These are phyloP conservation scores for Diutina pseudorugosa DNA, from an alignment of 1,139 yeast species.

Conservation along the genomic window DNA sequence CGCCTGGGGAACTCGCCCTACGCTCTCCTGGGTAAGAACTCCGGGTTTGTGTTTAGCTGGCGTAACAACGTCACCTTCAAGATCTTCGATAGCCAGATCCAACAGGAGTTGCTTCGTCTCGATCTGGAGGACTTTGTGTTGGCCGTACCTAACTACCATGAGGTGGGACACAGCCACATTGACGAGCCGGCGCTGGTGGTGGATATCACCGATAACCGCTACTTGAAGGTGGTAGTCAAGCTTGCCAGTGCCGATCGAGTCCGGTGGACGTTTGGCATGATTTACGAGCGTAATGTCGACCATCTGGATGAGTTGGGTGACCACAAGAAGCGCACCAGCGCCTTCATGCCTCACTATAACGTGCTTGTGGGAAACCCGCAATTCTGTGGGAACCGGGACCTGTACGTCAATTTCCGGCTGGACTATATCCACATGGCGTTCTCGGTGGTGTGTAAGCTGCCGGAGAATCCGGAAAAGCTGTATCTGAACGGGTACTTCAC, in stretches of 20 bases:
- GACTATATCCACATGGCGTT: conserved; percentile 32
- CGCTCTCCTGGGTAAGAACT: conserved; percentile 47
- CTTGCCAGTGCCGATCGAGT: conserved; percentile 29
- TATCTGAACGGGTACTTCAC: conserved; percentile 69
- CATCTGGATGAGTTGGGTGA: conserved; percentile 15
- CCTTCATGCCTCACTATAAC: conserved; percentile 32
- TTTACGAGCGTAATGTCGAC: conserved; percentile 26
- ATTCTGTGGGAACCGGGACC: conserved; percentile 32
- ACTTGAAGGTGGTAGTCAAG: conserved; percentile 25
- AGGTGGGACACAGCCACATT: conserved; percentile 6
- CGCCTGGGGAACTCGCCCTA: conserved; percentile 73
- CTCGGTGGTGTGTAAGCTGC: conserved; percentile 24
- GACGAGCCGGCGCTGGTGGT: conserved; percentile 23
- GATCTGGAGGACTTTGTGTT: conserved; percentile 56
- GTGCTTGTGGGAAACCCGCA: conserved; percentile 29
- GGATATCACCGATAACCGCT: conserved; percentile 21
- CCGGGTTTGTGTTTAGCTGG: conserved; percentile 81
- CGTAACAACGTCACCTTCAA: conserved; percentile 47
- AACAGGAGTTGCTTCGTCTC: conserved; percentile 50
- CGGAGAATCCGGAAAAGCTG: conserved; percentile 14
- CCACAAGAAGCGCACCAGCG: conserved; percentile 19
- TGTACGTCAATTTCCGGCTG: conserved; percentile 28
- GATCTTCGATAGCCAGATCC: conserved; percentile 52
- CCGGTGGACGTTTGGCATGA: conserved; percentile 29
- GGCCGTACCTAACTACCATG: conserved; percentile 48